Percentiles rank a stretch among this genome's conserved stretches.
Conservation (phyloP, 2,329 filamentous ascomycete species). For the Juglanconis sp. region DNA sequence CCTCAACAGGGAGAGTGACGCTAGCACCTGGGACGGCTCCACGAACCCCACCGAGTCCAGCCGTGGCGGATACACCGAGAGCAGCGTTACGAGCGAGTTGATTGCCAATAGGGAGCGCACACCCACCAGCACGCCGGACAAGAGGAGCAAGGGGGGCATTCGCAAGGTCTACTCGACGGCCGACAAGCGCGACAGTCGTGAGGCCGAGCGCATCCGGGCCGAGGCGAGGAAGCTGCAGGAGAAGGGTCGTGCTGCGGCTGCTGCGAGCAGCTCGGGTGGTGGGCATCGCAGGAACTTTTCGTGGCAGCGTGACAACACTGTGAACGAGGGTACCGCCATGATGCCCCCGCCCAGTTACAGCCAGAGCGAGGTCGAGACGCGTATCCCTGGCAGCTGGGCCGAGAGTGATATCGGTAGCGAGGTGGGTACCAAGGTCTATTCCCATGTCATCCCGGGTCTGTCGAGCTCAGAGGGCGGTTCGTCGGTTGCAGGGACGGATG, state of each 20-base stretch:
- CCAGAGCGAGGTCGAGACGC: constrained; percentile 23
- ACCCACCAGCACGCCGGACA: constrained; percentile 52
- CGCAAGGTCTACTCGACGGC: constrained; percentile 61
- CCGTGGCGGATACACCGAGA: constrained; percentile 24
- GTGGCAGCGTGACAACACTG: constrained; percentile 17
- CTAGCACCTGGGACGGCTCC: constrained; percentile 73
- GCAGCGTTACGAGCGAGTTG: constrained; percentile 58
- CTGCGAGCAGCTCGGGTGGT: constrained; percentile 27
- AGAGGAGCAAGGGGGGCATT: constrained; percentile 45
- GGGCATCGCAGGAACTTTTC: constrained; percentile 23
- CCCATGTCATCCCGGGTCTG: constrained; percentile 53
- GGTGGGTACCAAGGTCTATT: constrained; percentile 56
- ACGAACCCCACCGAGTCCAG: constrained; percentile 63
- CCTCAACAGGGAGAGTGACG: constrained; percentile 78
- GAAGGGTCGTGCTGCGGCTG: constrained; percentile 49
- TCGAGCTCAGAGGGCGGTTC: constrained; percentile 29
- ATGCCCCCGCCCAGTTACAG: constrained; percentile 19
- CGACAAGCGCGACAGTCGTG: constrained; percentile 50
- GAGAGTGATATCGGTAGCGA: constrained; percentile 45
- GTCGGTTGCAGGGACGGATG: constrained; percentile 24
- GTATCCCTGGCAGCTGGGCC: constrained; percentile 35
- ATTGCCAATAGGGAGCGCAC: constrained; percentile 56
- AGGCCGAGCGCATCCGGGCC: constrained; percentile 52
- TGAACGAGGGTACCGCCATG: constrained; percentile 15
- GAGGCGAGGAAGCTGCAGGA: constrained; percentile 56